Evolutionary conservation across 257 asterid species (phyloP), one percentile per base, ranked within the genome.

Genomic region (Capsicum chinense): DNA sequence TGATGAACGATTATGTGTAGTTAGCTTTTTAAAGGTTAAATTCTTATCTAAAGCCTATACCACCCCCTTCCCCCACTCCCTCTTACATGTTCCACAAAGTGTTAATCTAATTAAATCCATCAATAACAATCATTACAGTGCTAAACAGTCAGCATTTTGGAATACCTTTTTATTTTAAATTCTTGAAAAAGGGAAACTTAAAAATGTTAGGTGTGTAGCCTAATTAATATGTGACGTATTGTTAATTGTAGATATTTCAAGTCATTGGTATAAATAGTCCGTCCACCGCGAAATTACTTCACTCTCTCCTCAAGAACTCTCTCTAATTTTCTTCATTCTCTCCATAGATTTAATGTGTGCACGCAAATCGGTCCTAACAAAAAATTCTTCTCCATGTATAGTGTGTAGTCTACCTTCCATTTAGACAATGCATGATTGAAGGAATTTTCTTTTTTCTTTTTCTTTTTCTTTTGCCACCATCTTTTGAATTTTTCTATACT

Each of bases 341-440:
- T 26, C 1, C 33, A 1, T 26, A 26, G 33, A 26, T 26, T 26
- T 26, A 26, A 1, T 26, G 33, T 26, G 33, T 26, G 33, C 33
- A 26, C 33, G 33, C 33, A 26, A 26, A 26, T 26, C 33, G 33
- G 0, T 26, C 33, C 33, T 26, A 1, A 26, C 33, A 26, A 26
- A 26, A 26, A 26, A 26, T 26, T 26, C 33, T 58, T 17, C 58
- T 73, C 79, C 79, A 83, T 69, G 39, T 47, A 16, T 48, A 48
- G 79, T 47, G 60, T 50, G 2, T 50, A 74, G 44, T 74, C 79
- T 60, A 35, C 58, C 76, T 56, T 44, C 83, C 83, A 81, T 90
- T 56, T 79, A 86, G 69, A 88, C 86, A 83, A 86, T 85, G 88
- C 92, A 92, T 89, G 92, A 92, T 88, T 89, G 91, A 85, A 85